A percentile compares a stretch with the other conserved stretches of the same genome.
These are phyloP conservation scores for Neltuma alba DNA, from an alignment of 306 rosid genomes.

Conservation along the genomic window DNA sequence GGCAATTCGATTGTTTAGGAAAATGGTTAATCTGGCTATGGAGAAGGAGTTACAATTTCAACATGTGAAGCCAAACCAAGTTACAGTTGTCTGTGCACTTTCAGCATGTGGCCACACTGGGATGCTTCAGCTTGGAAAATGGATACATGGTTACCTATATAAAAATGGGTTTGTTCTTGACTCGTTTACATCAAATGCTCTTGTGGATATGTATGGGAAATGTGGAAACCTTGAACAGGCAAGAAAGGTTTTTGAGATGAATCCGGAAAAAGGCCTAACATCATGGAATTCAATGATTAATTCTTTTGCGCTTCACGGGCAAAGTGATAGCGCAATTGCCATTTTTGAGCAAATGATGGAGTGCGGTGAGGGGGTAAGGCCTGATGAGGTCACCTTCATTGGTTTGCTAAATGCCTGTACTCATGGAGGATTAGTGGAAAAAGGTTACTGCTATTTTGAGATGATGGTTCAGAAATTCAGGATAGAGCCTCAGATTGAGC, in stretches of 20 bases:
- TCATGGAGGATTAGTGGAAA: constrained; percentile 75
- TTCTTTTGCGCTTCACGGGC: constrained; percentile 72
- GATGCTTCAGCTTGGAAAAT: constrained; percentile 79
- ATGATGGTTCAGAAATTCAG: constrained; percentile 52
- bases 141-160: constrained; percentile 71
- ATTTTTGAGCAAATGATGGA: constrained; percentile 63
- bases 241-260: constrained; percentile 59
- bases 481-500: constrained; percentile 69
- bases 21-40: constrained; percentile 42
- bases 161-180: constrained; percentile 50
- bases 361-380: constrained; percentile 37
- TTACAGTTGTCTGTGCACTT: constrained; percentile 67
- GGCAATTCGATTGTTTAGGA: constrained; percentile 63
- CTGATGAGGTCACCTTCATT: constrained; percentile 73
- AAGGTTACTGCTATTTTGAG: constrained; percentile 61
- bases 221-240: constrained; percentile 70
- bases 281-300: constrained; percentile 87
- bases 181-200: constrained; percentile 61
- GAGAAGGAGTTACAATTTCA: constrained; percentile 25
- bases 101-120: constrained; percentile 83
- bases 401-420: constrained; percentile 84
- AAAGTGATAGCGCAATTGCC: constrained; percentile 52
- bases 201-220: constrained; percentile 87
- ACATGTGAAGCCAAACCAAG: constrained; percentile 60
- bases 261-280: constrained; percentile 52